Evolutionary conservation across 306 rosid species (phyloP).

Genomic region (Trifolium repens): DNA sequence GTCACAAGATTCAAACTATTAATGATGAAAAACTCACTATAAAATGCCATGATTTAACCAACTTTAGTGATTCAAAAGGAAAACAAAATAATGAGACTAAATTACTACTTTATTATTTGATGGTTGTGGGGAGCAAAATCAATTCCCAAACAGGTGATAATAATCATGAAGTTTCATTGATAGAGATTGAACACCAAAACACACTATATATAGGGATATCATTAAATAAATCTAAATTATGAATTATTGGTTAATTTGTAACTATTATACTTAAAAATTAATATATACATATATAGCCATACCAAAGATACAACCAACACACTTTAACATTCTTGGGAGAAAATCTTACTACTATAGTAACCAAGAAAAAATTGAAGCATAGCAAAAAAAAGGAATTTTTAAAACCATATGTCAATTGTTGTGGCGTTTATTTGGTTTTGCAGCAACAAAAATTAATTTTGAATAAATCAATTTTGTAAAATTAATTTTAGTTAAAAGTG

Average conservation of each 20-base stretch:
- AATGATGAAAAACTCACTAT: slow-evolving; percentile 88
- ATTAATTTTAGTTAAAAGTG: too few species aligned
- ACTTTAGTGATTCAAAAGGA: slow-evolving; percentile 77
- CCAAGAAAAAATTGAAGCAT: background rate
- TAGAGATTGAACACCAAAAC: slow-evolving; percentile 64
- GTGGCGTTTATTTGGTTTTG: too few species aligned
- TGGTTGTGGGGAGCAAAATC: slow-evolving; percentile 92
- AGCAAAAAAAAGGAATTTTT: too few species aligned
- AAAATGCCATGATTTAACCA: slow-evolving; percentile 75
- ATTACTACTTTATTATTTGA: slow-evolving; percentile 63
- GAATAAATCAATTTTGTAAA: too few species aligned
- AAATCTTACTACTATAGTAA: background rate
- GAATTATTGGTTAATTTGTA: slow-evolving; percentile 11
- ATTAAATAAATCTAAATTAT: background rate
- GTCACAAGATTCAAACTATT: slow-evolving; percentile 65
- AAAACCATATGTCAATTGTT: too few species aligned
- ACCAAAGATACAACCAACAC: too few species aligned
- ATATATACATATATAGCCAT: too few species aligned
- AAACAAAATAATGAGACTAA: slow-evolving; percentile 71
- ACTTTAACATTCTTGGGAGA: background rate
- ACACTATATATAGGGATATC: slow-evolving; percentile 30
- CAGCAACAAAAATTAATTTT: too few species aligned
- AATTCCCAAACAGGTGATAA: slow-evolving; percentile 67
- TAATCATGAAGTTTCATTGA: slow-evolving; percentile 74
- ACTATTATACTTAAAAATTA: background rate